Evolutionary conservation across 192 early-diverging fungal genomes (phyloP), one percentile per base, ranked within the genome.

Genomic region (Umbelopsis sp.): DNA sequence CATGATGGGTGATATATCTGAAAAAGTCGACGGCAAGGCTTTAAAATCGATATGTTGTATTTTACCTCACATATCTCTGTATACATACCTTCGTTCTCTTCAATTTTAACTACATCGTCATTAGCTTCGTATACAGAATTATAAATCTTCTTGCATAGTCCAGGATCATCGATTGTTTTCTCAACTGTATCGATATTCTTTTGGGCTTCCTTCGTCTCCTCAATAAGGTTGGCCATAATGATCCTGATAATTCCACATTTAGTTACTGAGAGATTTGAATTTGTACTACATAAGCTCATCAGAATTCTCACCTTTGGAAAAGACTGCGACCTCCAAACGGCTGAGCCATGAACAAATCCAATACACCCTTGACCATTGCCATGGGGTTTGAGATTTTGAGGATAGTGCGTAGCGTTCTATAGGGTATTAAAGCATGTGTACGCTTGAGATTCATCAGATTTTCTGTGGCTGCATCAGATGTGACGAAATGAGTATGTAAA

Each of bases 291-390:
- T 44, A 9, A 27, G 21, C 4, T 41, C 20, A n/a, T 12, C 27
- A 22, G 46, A 11, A 25, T 20, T 7, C 33, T 55, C 72, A 83
- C 81, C 81, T 78, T 68, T 88, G 86, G 27, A 84, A 78, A 48
- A 88, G 68, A 64, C 84, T 86, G 18, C 73, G 75, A 5, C 75
- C 72, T 22, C 86, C 86, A 72, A 88, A 85, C 5, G 86, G 86
- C 44, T 88, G 86, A 2, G 86, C 84, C 49, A 88, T 58, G 53
- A 88, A 88, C 18, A 88, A 50, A 70, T 88, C 84, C 64, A 88
- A 65, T 12, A 86, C 74, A 21, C 82, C 84, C 44, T 81, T 88
- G 67, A 88, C 77, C 78, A 88, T 79, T 0, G 71, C 69, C 73
- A 88, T 74, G 8, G 86, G 86, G 61, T 88, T 88, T 10, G 84